Evolutionary conservation across 768 basidiomycete species (phyloP).

Genomic region (Boletus rubropictus): DNA sequence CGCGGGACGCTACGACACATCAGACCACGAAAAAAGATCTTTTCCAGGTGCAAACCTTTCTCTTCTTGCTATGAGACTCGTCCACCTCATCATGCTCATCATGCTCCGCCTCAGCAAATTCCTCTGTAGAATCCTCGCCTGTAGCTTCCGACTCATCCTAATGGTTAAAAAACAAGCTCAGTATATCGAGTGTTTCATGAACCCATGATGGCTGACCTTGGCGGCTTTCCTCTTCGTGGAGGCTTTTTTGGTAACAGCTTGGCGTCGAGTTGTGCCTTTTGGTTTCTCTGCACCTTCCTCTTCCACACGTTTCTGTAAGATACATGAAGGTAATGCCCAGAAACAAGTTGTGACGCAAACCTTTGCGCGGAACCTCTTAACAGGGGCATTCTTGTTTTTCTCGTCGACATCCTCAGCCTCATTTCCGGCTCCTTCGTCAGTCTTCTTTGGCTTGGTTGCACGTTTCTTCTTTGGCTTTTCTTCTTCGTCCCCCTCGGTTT

Average conservation of each 20-base stretch:
- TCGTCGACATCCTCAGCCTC: conserved; percentile 26
- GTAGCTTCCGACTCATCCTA: conserved; percentile 36
- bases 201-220: conserved; percentile 28
- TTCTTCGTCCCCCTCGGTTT: conserved; percentile 32
- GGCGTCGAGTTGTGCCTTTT: conserved; percentile 45
- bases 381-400: conserved; percentile 30
- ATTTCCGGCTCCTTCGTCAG: conserved; percentile 31
- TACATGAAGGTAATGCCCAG: conserved; percentile 12
- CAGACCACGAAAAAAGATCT: not conserved
- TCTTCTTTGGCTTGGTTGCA: conserved; percentile 28
- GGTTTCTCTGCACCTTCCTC: conserved; percentile 38
- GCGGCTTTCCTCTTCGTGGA: conserved; percentile 39
- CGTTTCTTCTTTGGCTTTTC: conserved; percentile 35
- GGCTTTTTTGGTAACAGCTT: conserved; percentile 43
- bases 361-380: conserved; percentile 35
- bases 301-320: conserved; percentile 26
- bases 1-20: conserved; percentile 34
- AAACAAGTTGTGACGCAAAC: conserved; percentile 18
- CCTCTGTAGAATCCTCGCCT: conserved; percentile 45
- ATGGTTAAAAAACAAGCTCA: not conserved
- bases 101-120: conserved; percentile 41
- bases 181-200: not conserved
- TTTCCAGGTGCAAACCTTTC: conserved; percentile 46
- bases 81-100: conserved; percentile 41
- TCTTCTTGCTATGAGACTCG: conserved; percentile 49